These are phyloP conservation scores for Salix purpurea DNA, from an alignment of 345 rosid genomes.

Conservation along the genomic window DNA sequence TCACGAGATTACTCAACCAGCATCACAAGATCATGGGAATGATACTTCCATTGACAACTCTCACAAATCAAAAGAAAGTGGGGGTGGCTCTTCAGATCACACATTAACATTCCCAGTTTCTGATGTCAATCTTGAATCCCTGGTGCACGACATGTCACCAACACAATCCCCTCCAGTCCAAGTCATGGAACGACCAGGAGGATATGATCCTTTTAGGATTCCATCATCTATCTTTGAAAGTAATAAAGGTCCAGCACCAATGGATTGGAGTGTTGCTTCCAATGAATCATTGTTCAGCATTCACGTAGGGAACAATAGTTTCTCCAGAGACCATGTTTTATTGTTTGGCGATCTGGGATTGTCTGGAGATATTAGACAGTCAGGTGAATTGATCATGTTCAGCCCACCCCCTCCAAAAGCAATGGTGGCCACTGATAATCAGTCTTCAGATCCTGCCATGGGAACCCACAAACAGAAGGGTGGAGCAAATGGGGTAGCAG, in stretches of 20 bases:
- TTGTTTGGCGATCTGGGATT: constrained; percentile 17
- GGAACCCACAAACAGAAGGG: constrained; percentile 15
- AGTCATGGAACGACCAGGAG: constrained; percentile 56
- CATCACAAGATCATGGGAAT: neutral
- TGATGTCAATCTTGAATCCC: constrained; percentile 37
- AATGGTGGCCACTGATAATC: neutral
- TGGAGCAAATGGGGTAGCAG: constrained; percentile 7
- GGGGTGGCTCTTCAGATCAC: constrained; percentile 10
- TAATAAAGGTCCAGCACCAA: constrained; percentile 31
- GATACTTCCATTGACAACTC: constrained; percentile 8
- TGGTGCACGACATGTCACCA: constrained; percentile 16
- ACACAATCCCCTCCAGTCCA: constrained; percentile 65
- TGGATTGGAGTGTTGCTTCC: constrained; percentile 65
- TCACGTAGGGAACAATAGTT: constrained; percentile 56
- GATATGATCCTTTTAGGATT: constrained; percentile 49
- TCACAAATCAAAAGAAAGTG: constrained; percentile 18
- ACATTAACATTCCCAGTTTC: constrained; percentile 34
- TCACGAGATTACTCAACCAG: neutral
- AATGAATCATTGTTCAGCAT: constrained; percentile 71
- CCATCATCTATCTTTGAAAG: constrained; percentile 52
- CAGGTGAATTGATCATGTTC: constrained; percentile 35
- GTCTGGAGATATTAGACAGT: constrained; percentile 34
- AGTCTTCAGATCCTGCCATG: neutral
- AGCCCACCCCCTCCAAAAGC: constrained; percentile 33
- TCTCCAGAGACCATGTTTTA: constrained; percentile 29